Conservation (phyloP, 163 green algal species). For the Trebouxia gelatinosa region DNA sequence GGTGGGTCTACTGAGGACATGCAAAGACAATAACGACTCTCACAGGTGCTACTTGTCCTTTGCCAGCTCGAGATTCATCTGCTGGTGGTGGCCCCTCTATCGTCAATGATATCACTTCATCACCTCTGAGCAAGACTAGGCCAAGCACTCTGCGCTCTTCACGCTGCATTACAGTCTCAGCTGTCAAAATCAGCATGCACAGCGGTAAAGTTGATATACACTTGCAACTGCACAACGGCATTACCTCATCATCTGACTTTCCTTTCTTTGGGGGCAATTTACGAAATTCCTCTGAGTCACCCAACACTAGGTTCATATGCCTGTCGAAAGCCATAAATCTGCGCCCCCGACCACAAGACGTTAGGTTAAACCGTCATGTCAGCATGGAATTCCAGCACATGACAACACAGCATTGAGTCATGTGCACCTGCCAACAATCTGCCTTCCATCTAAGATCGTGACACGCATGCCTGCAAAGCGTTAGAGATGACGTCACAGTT, state of each 20-base stretch:
- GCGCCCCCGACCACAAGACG: constrained; percentile 4
- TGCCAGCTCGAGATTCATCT: constrained; percentile 48
- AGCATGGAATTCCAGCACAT: not conserved
- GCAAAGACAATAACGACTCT: constrained; percentile 24
- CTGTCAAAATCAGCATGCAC: not conserved
- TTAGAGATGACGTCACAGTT: not conserved
- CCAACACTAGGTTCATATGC: constrained; percentile 97
- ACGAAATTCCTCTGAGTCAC: constrained; percentile 93
- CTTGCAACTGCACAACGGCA: too few species aligned
- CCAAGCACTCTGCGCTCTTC: constrained; percentile 92
- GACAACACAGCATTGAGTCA: not conserved
- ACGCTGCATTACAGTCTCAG: constrained; percentile 55
- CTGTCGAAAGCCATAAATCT: constrained; percentile 99
- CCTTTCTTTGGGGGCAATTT: constrained; percentile 95
- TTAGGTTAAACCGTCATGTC: not conserved
- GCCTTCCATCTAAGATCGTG: constrained; percentile 89
- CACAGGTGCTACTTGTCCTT: constrained; percentile 56
- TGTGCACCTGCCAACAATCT: constrained; percentile 87
- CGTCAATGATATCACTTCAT: constrained; percentile 91
- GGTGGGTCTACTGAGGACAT: too few species aligned
- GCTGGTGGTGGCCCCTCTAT: constrained; percentile 94
- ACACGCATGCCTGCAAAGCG: constrained; percentile 86
- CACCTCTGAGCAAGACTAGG: constrained; percentile 90
- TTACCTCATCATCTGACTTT: constrained; percentile 80
- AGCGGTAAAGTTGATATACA: too few species aligned